These are phyloP conservation scores for Eimeria falciformis DNA, from an alignment of 169 alveolate genomes.

Conservation along the genomic window DNA sequence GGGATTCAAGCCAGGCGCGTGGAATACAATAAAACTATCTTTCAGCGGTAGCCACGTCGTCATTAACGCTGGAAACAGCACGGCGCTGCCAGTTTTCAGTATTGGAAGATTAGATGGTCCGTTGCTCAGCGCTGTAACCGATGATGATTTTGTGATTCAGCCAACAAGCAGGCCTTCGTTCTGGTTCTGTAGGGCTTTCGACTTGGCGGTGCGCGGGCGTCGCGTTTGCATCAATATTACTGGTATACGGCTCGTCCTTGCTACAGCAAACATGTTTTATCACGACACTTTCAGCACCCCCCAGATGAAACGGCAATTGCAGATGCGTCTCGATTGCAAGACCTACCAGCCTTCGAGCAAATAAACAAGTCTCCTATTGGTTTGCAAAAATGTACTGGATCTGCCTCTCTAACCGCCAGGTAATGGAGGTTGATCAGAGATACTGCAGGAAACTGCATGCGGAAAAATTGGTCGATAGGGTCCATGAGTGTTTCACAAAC, in stretches of 20 bases:
- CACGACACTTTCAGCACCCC: neutral
- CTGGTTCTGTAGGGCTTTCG: conserved; percentile 86
- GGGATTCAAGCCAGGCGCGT: conserved; percentile 79
- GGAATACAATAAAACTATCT: conserved; percentile 84
- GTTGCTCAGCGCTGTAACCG: neutral
- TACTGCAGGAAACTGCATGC: neutral
- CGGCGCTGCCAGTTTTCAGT: conserved; percentile 84
- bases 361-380: neutral
- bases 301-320: neutral
- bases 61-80: conserved; percentile 83
- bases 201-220: conserved; percentile 87
- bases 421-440: neutral
- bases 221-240: conserved; percentile 84
- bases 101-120: conserved; percentile 79
- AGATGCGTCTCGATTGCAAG: neutral
- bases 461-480: no score
- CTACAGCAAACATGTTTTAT: neutral
- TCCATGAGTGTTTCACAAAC: no score
- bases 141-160: neutral
- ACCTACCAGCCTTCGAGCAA: neutral
- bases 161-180: conserved; percentile 34
- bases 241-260: neutral
- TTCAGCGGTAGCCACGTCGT: conserved; percentile 83
- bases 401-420: neutral
- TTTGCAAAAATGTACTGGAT: neutral